Percentiles rank a stretch among this genome's conserved stretches.
Conservation (phyloP, 805 yeast genomes). For the Brettanomyces bruxellensis region DNA sequence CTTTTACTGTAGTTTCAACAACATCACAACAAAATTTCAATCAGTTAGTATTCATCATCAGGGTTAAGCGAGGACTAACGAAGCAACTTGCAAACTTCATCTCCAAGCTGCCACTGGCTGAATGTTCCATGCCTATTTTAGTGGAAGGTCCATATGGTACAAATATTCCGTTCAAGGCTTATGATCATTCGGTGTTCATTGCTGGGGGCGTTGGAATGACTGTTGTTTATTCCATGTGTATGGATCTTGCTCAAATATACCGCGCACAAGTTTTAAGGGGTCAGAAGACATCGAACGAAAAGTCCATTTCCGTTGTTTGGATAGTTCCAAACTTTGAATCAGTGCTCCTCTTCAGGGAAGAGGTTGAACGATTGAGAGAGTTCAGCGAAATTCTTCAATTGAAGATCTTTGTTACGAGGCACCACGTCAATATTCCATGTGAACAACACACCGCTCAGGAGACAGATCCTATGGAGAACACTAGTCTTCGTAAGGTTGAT, state of each 20-base stretch:
- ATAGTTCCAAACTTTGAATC: conserved; percentile 24
- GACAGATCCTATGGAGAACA: too few species aligned
- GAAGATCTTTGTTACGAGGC: conserved; percentile 22
- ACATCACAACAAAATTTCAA: conserved; percentile 34
- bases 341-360: conserved; percentile 20
- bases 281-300: conserved; percentile 10
- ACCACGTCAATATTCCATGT: not conserved
- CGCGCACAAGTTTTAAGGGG: conserved; percentile 21
- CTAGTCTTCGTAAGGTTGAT: not conserved
- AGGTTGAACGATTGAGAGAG: conserved; percentile 16
- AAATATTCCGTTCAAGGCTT: conserved; percentile 36
- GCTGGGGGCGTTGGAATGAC: conserved; percentile 66
- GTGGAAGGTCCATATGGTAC: conserved; percentile 60
- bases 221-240: conserved; percentile 40
- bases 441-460: not conserved
- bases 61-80: conserved; percentile 48
- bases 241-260: conserved; percentile 27
- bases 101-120: conserved; percentile 24
- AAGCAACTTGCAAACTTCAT: conserved; percentile 27
- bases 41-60: conserved; percentile 32
- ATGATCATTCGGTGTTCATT: conserved; percentile 38
- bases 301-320: conserved; percentile 22
- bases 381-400: conserved; percentile 18
- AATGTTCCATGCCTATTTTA: conserved; percentile 30
- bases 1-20: conserved; percentile 46